Percentiles rank a stretch among this genome's conserved stretches.
Evolutionary conservation across 345 rosid species (phyloP).

Genomic region (Eucalyptus coolabah): DNA sequence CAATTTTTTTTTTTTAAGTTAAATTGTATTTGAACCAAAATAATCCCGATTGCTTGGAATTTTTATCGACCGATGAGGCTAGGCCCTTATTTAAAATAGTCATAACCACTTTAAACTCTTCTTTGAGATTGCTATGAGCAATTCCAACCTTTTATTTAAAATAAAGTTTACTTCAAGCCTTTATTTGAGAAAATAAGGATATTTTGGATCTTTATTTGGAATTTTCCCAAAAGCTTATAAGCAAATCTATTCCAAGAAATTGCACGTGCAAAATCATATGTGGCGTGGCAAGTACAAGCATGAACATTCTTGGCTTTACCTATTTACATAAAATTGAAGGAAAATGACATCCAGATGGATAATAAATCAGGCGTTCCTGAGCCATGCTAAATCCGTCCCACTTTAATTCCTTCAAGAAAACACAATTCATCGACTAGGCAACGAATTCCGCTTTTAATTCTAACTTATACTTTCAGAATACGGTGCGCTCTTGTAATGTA

Average conservation of each 20-base stretch:
- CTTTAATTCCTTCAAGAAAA: background rate
- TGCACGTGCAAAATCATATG: background rate
- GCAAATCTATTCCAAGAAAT: background rate
- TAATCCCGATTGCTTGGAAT: fast-evolving
- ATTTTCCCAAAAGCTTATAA: background rate
- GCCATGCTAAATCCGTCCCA: background rate
- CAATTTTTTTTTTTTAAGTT: too few species aligned
- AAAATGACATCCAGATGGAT: background rate
- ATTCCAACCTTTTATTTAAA: too few species aligned
- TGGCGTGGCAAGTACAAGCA: too few species aligned
- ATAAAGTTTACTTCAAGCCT: fast-evolving
- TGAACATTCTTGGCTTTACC: background rate
- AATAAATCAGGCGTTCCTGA: background rate
- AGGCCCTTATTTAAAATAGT: too few species aligned
- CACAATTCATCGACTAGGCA: background rate
- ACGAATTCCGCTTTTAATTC: too few species aligned
- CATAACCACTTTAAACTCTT: too few species aligned
- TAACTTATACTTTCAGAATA: background rate
- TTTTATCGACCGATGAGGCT: too few species aligned
- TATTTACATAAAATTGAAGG: background rate
- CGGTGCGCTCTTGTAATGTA: background rate
- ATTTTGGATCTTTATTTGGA: too few species aligned
- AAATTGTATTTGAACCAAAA: too few species aligned
- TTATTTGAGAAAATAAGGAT: too few species aligned
- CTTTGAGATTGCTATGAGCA: too few species aligned